Percentiles rank a stretch among this genome's conserved stretches.
phyloP scores from a whole-genome alignment of 805 yeast genomes.

The Sungouiella thailandica region DNA sequence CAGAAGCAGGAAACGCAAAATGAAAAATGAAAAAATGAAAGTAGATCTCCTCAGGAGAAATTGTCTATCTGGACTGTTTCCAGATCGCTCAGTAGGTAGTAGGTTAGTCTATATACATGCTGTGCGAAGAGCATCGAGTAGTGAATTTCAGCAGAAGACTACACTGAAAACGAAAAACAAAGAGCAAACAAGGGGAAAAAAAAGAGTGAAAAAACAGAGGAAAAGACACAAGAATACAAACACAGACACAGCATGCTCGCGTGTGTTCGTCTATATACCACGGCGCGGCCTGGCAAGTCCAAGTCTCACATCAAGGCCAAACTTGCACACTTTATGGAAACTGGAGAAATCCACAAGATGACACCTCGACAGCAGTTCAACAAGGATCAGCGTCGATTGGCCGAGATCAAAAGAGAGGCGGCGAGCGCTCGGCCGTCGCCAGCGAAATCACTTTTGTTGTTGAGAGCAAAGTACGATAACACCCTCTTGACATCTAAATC shows the following conservation, averaged over 20 bases:
- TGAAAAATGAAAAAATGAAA: too few species aligned
- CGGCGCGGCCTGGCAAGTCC: not conserved
- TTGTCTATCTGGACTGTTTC: too few species aligned
- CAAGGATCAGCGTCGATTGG: constrained; percentile 5
- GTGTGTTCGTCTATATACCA: not conserved
- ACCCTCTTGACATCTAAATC: constrained; percentile 18
- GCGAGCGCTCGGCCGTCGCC: constrained; percentile 5
- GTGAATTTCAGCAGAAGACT: too few species aligned
- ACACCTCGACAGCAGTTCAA: constrained; percentile 15
- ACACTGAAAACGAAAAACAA: too few species aligned
- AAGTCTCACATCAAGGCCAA: constrained; percentile 16
- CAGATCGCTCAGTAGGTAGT: too few species aligned
- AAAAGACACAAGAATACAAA: too few species aligned
- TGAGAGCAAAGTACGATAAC: constrained; percentile 28
- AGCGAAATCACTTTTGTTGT: constrained; percentile 22
- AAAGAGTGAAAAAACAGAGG: too few species aligned
- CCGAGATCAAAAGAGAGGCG: constrained; percentile 2
- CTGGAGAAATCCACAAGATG: constrained; percentile 21
- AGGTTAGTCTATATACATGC: too few species aligned
- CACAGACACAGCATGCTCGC: constrained; percentile 16
- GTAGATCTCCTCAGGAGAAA: too few species aligned
- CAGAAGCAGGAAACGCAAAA: too few species aligned
- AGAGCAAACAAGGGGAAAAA: too few species aligned
- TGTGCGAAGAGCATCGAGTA: too few species aligned
- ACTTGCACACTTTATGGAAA: constrained; percentile 23